Percentiles rank a stretch among this genome's conserved stretches.
phyloP scores from a whole-genome alignment of 441 rosid genomes.

The Jatropha podagrica region DNA sequence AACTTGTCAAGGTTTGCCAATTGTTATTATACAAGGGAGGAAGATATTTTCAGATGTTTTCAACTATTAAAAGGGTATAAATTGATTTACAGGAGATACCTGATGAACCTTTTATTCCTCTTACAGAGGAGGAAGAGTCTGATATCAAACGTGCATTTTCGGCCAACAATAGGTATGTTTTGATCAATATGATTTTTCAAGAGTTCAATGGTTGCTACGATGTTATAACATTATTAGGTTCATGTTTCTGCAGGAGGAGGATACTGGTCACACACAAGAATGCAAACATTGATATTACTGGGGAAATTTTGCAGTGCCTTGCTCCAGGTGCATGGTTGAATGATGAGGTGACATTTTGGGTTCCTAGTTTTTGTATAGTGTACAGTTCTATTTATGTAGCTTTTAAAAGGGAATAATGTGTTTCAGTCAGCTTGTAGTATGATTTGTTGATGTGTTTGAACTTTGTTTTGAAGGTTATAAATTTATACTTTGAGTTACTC shows the following conservation, averaged over 20 bases:
- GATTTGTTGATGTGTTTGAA: conserved; percentile 26
- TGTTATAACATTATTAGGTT: conserved; percentile 16
- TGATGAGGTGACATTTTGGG: conserved; percentile 67
- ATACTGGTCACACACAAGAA: conserved; percentile 49
- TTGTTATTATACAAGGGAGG: not conserved
- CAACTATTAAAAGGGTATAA: conserved; percentile 15
- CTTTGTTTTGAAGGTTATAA: conserved; percentile 65
- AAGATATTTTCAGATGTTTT: not conserved
- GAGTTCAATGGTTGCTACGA: conserved; percentile 6
- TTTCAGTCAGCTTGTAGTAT: not conserved
- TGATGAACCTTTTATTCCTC: conserved; percentile 54
- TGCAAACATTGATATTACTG: conserved; percentile 77
- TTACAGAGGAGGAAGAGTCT: conserved; percentile 59
- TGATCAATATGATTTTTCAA: conserved; percentile 1
- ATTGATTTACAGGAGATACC: conserved; percentile 50
- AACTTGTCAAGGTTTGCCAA: not conserved
- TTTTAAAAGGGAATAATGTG: not conserved
- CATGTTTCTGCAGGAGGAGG: conserved; percentile 41
- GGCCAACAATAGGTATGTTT: conserved; percentile 52
- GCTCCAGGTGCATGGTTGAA: conserved; percentile 85
- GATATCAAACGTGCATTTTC: conserved; percentile 54
- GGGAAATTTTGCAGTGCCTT: conserved; percentile 64
- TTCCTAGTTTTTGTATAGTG: not conserved
- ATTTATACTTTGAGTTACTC: conserved; percentile 80
- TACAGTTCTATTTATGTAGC: not conserved